Evolutionary conservation across 257 asterid genomes (phyloP).

Genomic region (Voacanga thouarsii): DNA sequence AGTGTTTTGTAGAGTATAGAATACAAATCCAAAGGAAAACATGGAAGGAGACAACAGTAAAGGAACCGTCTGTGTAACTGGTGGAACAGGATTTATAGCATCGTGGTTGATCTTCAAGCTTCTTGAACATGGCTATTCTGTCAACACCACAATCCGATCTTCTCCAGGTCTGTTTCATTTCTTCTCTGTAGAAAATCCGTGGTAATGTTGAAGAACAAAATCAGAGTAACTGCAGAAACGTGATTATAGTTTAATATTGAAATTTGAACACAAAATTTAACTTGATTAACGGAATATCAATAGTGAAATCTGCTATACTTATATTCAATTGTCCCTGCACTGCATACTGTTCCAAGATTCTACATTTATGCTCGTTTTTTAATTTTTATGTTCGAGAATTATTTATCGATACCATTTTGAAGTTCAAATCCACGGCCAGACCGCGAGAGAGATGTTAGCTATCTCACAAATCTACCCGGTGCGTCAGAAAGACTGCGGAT

Average conservation of each 20-base stretch:
- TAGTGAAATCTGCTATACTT: too few relatives aligned
- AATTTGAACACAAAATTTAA: too few relatives aligned
- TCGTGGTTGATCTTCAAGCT: conserved; percentile 50
- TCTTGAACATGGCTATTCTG: conserved; percentile 45
- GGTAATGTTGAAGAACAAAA: too few relatives aligned
- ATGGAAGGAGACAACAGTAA: background rate
- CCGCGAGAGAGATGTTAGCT: conserved; percentile 22
- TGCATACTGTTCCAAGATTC: too few relatives aligned
- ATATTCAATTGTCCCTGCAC: too few relatives aligned
- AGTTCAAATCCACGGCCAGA: background rate
- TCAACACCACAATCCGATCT: conserved; percentile 36
- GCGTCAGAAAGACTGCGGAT: conserved; percentile 50
- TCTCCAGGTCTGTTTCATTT: conserved; percentile 21
- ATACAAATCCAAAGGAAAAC: background rate
- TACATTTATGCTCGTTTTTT: too few relatives aligned
- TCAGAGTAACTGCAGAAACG: too few relatives aligned
- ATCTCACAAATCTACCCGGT: conserved; percentile 49
- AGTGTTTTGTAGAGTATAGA: background rate
- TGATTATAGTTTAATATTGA: too few relatives aligned
- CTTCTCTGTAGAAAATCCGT: conserved; percentile 3
- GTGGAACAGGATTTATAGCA: conserved; percentile 44
- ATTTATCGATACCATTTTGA: too few relatives aligned
- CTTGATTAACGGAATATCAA: too few relatives aligned
- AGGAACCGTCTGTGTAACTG: conserved; percentile 53
- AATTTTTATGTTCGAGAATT: too few relatives aligned